Base-by-base conservation (phyloP, 2,329 filamentous ascomycete genomes). In the Penicillium paneum region DNA sequence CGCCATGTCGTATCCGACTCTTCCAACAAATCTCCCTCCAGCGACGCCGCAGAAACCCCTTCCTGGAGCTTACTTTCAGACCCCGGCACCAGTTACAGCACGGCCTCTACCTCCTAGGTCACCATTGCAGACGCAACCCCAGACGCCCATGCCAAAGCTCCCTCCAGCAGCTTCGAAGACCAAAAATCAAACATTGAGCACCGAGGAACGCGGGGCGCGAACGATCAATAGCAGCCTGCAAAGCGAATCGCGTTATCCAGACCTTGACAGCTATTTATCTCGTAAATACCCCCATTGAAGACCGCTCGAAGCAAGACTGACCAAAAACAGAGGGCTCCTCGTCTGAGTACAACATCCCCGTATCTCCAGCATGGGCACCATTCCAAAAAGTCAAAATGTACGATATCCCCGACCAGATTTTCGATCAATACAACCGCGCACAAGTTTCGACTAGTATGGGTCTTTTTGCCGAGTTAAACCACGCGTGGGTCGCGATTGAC, bases 401-500 rank as follows among this genome's bases (percentile, higher is more conserved):
- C 75, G 87, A 89, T 64, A 93, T 99, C 49, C 94, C 94, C 45
- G 91, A 97, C 63, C 84, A 86, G 66, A 89, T 99, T 49, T 93
- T 97, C 68, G 89, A 95, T 64, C 91, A 96, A 70, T 93, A 95
- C 72, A 95, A 99, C 65, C 81, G 84, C 48, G 89, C 90, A 54
- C 87, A 96, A 69, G 85, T 97, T 24, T 87, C 88, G 55, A 96
- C 92, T n/a, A 84, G 85, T 67, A 96, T 99, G 89, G 95, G 95
- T 10, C 79, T 99, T 32, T 97, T 99, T 73, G 90, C 94, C 17
- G 90, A 95, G 74, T 82, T 99, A 67, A 92, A 93, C 67, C 91
- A 97, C 74, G 94, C 93, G 29, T 99, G 92, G 89, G 89, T 96
- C 52, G 85, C 90, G 24, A 94, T 99, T 70, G 94, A 99, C 76